phyloP scores from a whole-genome alignment of 2,329 filamentous ascomycete species.

The Verruconis gallopava region DNA sequence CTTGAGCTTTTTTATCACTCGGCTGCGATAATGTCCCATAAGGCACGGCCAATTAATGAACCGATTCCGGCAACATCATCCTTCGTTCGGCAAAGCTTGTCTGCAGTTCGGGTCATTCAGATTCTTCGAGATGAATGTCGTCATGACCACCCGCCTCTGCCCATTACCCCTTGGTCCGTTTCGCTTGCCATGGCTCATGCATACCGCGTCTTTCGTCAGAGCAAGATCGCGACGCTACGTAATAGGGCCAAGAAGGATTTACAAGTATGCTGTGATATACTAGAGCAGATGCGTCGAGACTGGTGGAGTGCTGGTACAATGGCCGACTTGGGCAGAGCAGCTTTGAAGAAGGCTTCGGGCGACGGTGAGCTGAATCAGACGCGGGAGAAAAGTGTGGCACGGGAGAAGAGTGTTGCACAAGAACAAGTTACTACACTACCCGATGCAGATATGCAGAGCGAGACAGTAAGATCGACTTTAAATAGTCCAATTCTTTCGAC shows the following conservation, averaged over 20 bases:
- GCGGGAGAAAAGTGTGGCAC: background rate
- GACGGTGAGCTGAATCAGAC: background rate
- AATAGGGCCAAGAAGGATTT: slow-evolving; percentile 33
- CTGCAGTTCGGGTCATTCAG: slow-evolving; percentile 42
- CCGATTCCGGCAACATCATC: slow-evolving; percentile 37
- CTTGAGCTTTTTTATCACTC: slow-evolving; percentile 45
- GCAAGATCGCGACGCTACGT: slow-evolving; percentile 34
- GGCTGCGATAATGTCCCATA: slow-evolving; percentile 43
- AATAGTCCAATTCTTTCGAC: background rate
- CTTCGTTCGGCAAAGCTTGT: slow-evolving; percentile 40
- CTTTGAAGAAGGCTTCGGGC: slow-evolving; percentile 22
- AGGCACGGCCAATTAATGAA: slow-evolving; percentile 31
- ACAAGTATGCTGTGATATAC: slow-evolving; percentile 29
- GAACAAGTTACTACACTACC: background rate
- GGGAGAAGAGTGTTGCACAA: background rate
- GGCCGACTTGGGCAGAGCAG: slow-evolving; percentile 27
- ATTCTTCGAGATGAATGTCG: slow-evolving; percentile 35
- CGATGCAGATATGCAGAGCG: background rate
- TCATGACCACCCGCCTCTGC: slow-evolving; percentile 36
- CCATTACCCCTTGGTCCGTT: slow-evolving; percentile 43
- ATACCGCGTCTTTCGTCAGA: slow-evolving; percentile 43
- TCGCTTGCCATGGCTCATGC: slow-evolving; percentile 42
- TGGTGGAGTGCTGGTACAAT: slow-evolving; percentile 36
- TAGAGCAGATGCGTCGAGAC: slow-evolving; percentile 30
- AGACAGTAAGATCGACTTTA: background rate